Percentiles rank a stretch among this genome's conserved stretches.
These are phyloP conservation scores for Silene conica DNA, from an alignment of 148 eudicot species.

Conservation along the genomic window DNA sequence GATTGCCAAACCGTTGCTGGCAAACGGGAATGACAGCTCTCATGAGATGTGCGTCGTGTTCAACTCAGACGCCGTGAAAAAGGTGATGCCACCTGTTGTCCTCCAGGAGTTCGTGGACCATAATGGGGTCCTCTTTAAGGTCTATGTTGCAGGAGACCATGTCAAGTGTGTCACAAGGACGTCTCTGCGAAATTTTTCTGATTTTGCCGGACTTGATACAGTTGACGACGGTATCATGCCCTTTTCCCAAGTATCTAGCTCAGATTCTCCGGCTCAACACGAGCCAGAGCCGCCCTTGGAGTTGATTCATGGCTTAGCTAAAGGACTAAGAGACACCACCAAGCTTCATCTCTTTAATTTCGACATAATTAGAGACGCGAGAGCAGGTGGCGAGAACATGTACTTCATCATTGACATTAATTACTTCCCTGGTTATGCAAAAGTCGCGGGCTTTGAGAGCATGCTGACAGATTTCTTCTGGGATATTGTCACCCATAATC, in stretches of 20 bases:
- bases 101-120: constrained; percentile 74
- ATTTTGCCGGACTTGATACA: background rate
- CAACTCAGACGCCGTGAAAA: constrained; percentile 32
- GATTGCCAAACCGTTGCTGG: constrained; percentile 56
- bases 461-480: constrained; percentile 57
- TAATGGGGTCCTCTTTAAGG: constrained; percentile 69
- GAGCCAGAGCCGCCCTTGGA: constrained; percentile 41
- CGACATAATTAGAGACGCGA: constrained; percentile 63
- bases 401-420: constrained; percentile 71
- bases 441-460: constrained; percentile 55
- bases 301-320: constrained; percentile 42
- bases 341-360: constrained; percentile 68
- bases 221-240: constrained; percentile 22
- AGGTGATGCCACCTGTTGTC: constrained; percentile 41
- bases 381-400: constrained; percentile 12
- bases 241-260: constrained; percentile 54
- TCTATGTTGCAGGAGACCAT: constrained; percentile 64
- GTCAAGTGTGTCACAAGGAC: constrained; percentile 56
- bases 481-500: constrained; percentile 30
- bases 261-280: constrained; percentile 12
- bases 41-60: constrained; percentile 58
- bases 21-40: constrained; percentile 40
- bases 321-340: constrained; percentile 35
- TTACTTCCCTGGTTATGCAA: constrained; percentile 82
- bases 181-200: constrained; percentile 53